phyloP scores from a whole-genome alignment of 2,329 filamentous ascomycete species.

The Incumbomyces lentus region DNA sequence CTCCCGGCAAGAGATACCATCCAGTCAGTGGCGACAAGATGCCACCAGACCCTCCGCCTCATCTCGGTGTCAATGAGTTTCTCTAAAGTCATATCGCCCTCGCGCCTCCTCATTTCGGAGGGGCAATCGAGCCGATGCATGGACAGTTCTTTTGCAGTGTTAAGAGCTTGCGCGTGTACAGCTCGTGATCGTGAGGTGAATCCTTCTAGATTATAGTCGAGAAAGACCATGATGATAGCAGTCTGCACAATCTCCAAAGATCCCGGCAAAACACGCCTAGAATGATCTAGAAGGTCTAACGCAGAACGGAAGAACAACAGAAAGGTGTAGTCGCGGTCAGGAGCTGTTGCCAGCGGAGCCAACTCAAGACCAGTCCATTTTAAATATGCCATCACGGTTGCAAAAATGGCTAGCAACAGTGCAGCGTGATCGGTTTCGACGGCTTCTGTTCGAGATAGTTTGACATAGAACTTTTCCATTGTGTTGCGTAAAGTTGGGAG shows the following conservation, averaged over 20 bases:
- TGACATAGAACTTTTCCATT: constrained; percentile 25
- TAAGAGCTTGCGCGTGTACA: constrained; percentile 9
- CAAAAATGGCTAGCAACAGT: constrained; percentile 27
- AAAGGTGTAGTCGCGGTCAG: constrained; percentile 5
- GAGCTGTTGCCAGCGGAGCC: background rate
- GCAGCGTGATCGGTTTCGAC: constrained; percentile 24
- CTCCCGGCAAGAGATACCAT: constrained; percentile 32
- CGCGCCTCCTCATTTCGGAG: constrained; percentile 10
- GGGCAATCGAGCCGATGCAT: constrained; percentile 29
- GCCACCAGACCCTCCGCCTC: constrained; percentile 35
- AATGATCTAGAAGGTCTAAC: constrained; percentile 14
- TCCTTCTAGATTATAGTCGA: constrained; percentile 16
- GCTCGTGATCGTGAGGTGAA: constrained; percentile 13
- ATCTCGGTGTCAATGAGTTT: constrained; percentile 25
- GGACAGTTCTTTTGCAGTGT: constrained; percentile 24
- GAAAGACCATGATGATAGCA: constrained; percentile 13
- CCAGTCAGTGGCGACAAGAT: constrained; percentile 35
- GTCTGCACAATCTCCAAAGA: constrained; percentile 14
- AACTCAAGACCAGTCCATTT: constrained; percentile 10
- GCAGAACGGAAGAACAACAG: constrained; percentile 11
- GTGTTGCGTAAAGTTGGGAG: constrained; percentile 21
- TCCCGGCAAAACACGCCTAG: constrained; percentile 8
- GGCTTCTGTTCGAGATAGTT: constrained; percentile 14
- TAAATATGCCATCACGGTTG: constrained; percentile 21
- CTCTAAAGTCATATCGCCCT: constrained; percentile 12